These are phyloP conservation scores for Lasiodiplodia gonubiensis DNA, from an alignment of 2,329 filamentous ascomycete species.

Conservation along the genomic window DNA sequence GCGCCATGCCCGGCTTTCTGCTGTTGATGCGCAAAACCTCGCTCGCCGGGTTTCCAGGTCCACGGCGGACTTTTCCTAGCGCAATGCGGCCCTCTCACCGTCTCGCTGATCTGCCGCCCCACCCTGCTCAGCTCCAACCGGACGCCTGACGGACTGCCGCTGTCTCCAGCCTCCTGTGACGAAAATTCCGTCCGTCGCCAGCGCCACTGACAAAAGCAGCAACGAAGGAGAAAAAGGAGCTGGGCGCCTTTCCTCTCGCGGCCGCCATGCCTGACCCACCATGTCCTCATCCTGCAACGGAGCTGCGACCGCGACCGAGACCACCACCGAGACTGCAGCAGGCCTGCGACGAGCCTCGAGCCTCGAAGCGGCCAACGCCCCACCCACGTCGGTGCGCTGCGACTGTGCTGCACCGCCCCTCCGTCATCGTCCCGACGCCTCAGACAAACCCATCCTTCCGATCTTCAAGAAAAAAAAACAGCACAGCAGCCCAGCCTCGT, in stretches of 20 bases:
- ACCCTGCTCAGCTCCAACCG: conserved; percentile 25
- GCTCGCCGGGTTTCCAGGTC: not conserved
- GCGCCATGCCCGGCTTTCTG: not conserved
- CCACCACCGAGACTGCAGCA: not conserved
- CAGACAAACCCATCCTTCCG: not conserved
- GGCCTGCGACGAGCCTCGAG: conserved; percentile 7
- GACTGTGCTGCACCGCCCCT: not conserved
- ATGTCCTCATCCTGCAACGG: not conserved
- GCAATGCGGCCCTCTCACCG: conserved; percentile 16
- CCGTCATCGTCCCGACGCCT: conserved; percentile 5
- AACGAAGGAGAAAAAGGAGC: not conserved
- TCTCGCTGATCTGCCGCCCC: conserved; percentile 32
- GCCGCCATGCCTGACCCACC: not conserved
- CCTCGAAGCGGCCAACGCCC: conserved; percentile 8
- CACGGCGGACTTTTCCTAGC: not conserved
- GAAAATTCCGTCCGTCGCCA: conserved; percentile 4
- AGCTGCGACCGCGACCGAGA: not conserved
- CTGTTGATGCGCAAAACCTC: not conserved
- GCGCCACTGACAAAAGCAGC: not conserved
- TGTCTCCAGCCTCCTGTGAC: conserved; percentile 7
- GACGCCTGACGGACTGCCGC: not conserved
- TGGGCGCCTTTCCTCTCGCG: not conserved
- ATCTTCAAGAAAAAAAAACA: conserved; percentile 12
- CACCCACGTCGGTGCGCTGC: conserved; percentile 2
- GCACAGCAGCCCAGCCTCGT: conserved; percentile 15